phyloP scores from a whole-genome alignment of 208 protist species.

The Leptomonas pyrrhocoris region DNA sequence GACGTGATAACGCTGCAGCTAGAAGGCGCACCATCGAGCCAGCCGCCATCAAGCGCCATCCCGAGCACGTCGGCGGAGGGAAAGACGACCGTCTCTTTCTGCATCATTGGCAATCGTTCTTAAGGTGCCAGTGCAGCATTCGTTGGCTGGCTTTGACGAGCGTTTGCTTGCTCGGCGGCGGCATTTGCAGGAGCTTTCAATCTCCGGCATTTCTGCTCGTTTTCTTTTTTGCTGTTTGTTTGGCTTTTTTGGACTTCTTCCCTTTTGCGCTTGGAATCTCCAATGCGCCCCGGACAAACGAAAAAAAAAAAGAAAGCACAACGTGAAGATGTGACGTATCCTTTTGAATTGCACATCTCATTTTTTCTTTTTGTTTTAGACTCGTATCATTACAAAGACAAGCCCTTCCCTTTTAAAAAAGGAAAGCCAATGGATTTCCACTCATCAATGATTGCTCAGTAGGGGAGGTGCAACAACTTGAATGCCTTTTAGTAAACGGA shows the following conservation, averaged over 20 bases:
- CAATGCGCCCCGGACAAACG: too few species aligned
- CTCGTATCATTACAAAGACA: constrained; percentile 4
- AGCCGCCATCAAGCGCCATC: not conserved
- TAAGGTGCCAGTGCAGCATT: not conserved
- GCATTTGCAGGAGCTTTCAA: too few species aligned
- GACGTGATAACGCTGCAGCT: constrained; percentile 23
- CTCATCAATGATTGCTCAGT: too few species aligned
- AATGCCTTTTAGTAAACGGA: too few species aligned
- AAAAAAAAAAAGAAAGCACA: too few species aligned
- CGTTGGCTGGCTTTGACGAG: too few species aligned
- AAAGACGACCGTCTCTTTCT: constrained; percentile 45
- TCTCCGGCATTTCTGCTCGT: not conserved
- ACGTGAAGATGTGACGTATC: too few species aligned
- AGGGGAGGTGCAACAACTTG: too few species aligned
- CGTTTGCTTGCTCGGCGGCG: too few species aligned
- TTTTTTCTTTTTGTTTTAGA: not conserved
- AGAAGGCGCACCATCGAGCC: not conserved
- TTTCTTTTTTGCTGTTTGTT: not conserved
- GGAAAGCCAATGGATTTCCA: not conserved
- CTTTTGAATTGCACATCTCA: not conserved
- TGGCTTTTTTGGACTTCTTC: not conserved
- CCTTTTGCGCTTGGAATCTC: too few species aligned
- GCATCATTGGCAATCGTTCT: constrained; percentile 39
- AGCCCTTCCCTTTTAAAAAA: too few species aligned
- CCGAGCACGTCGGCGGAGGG: not conserved